Base-by-base conservation (phyloP, 192 early-diverging fungal genomes). In the Umbelopsis vinacea region DNA sequence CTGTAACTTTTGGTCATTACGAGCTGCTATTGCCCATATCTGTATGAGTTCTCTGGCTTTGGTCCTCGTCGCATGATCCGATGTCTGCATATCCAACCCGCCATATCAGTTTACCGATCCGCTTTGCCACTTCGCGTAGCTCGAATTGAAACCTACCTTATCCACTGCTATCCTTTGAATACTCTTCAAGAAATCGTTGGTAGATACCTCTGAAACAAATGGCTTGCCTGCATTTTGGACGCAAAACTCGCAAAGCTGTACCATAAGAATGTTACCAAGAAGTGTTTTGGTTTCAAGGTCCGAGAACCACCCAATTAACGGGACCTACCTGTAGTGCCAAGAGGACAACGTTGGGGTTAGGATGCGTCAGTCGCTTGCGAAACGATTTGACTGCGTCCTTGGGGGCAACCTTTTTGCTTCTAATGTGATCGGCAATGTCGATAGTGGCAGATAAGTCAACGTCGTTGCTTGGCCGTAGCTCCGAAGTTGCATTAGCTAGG, bases 301-400 rank as follows among this genome's bases (percentile, higher is more conserved):
- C 46, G 35, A 47, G 4, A 3, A 10, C 7, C 46, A 11, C 47
- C 8, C 6, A 12, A 14, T 21, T 17, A 19, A 19, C 22, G 19
- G n/a, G 47, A 24, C 76, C 22, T 79, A 86, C 90, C 68, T 89
- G 92, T 69, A 98, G 86, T 17, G 91, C 90, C 35, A 95, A 86
- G 12, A 97, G 82, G 76, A 95, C 92, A 9, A 96, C 96, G 74
- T 97, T 97, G 21, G 96, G 96, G 75, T 97, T 98, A 50, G 83
- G 84, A 79, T 92, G 89, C 15, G 85, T 82, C 54, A 98, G 76
- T 10, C 94, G 85, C 70, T 87, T 82, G 71, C 92, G 94, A 47
- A 98, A 85, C 11, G 87, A 78, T 33, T 81, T 81, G 22, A 84
- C 80, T 10, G 92, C 92, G 14, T 92, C 84, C 75, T 92, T 93